Evolutionary conservation across 768 basidiomycete species (phyloP), one percentile per base, ranked within the genome.

Genomic region (Lentinula raphanica): DNA sequence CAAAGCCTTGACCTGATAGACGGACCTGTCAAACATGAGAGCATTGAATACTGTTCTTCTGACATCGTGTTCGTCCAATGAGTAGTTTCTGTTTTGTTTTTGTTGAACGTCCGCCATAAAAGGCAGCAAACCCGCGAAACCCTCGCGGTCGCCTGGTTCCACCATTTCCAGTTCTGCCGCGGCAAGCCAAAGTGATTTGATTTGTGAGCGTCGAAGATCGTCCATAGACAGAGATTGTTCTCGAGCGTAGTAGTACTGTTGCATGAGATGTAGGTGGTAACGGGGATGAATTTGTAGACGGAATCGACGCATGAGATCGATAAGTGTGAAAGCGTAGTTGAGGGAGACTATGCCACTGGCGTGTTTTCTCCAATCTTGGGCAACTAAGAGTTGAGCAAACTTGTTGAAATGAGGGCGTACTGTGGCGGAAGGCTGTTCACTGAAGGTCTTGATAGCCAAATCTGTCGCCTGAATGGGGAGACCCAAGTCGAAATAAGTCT

Each of bases 71-170:
- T 27, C 53, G 7, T 8, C n/a, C 7, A 29, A n/a, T 8, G 39
- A n/a, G n/a, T 31, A 27, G 9, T 13, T 2, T n/a, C 42, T n/a
- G 21, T 45, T n/a, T 27, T n/a, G 15, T 13, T 27, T 64, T 1
- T 66, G 64, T 3, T 62, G 61, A 12, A 69, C 69, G 46, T 77
- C 74, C 32, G 72, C 70, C 3, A 85, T 60, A 1, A 85, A 66
- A 11, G 75, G 67, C 31, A 71, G 63, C n/a, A 83, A 65, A 11
- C 77, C 78, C 12, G 36, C 19, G 28, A 53, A 53, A 36, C 21
- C 28, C 5, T 38, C 13, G 15, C 51, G 51, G 19, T 36, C 4
- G 13, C 9, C 21, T 19, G 51, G 36, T 17, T 53, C 51, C 5
- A 53, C 21, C 51, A 53, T 53, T n/a, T 53, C 51, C 36, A 53